Evolutionary conservation across 805 yeast genomes (phyloP), one percentile per base, ranked within the genome.

Genomic region (Ogataea methanolica): DNA sequence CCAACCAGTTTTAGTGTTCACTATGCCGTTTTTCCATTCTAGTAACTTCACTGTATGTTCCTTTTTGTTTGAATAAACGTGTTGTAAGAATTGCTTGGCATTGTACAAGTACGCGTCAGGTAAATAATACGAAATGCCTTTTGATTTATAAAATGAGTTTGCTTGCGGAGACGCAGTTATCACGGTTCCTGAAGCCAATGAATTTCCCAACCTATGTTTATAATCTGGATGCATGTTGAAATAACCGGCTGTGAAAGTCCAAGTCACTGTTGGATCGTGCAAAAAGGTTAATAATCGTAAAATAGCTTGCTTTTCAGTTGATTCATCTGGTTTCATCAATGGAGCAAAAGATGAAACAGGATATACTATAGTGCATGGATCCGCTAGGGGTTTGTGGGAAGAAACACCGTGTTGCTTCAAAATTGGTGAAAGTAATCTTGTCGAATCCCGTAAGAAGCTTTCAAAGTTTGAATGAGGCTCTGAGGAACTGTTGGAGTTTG

Each of bases 171-270:
- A 82, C 0, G 99, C 98, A 0, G 97, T 89, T 33, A 94, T 85
- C 2, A 94, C 85, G 0, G 73, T 69, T 2, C 95, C 95, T 7
- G 59, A 48, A 1, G 91, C 83, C 12, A 69, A 72, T 1, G 88
- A 76, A 34, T 72, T 67, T 33, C 88, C 62, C 29, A 94, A 70
- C 26, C 75, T 71, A 15, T 69, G 67, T 59, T 80, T 82, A 44
- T 88, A 83, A 36, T 82, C 81, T 0, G 95, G 88, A 36, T 84
- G 78, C 80, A 94, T 84, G 65, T 94, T 94, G 72, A 94, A 94
- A 64, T 94, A 94, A 2, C 99, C 99, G 0, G 98, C 97, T 0
- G 99, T 94, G 58, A 94, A 83, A 54, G 87, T 78, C 95, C 96
- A 92, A 44, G 73, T 74, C 26, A 83, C 74, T 12, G 68, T 59